Evolutionary conservation across 345 rosid species (phyloP).

Genomic region (Physaria fendleri): DNA sequence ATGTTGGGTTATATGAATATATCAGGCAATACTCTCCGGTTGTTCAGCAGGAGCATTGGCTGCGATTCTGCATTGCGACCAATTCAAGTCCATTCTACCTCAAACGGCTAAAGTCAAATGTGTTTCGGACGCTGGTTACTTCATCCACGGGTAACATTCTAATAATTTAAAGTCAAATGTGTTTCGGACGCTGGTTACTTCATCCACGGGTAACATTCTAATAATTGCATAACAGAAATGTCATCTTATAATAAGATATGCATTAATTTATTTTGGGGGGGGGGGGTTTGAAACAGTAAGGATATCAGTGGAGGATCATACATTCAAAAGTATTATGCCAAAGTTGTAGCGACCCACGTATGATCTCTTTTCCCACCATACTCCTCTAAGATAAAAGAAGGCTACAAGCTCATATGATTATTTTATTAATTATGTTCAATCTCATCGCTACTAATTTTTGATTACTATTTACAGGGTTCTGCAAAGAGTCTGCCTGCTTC

Average conservation of each 20-base stretch:
- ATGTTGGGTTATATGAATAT: not conserved
- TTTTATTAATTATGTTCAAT: not conserved
- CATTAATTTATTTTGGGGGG: not conserved
- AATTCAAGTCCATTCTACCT: constrained; percentile 62
- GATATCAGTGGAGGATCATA: constrained; percentile 62
- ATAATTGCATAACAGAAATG: not conserved
- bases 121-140: constrained; percentile 91
- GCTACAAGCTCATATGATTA: too few species aligned
- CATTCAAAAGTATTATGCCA: constrained; percentile 49
- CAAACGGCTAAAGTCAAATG: constrained; percentile 69
- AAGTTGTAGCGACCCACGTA: constrained; percentile 80
- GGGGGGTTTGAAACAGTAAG: constrained; percentile 53
- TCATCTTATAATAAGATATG: not conserved
- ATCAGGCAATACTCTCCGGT: constrained; percentile 89
- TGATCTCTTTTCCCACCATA: not conserved
- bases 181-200: constrained; percentile 92
- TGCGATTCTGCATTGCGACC: constrained; percentile 78
- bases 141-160: constrained; percentile 66
- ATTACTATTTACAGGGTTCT: constrained; percentile 49
- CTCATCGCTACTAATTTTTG: not conserved
- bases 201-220: constrained; percentile 60
- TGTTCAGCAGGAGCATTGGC: constrained; percentile 98
- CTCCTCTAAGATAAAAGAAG: not conserved
- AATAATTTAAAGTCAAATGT: constrained; percentile 61
- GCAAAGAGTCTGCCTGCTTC: constrained; percentile 68